Conservation (phyloP, 140 eudicot genomes). For the Flaveria floridana region DNA sequence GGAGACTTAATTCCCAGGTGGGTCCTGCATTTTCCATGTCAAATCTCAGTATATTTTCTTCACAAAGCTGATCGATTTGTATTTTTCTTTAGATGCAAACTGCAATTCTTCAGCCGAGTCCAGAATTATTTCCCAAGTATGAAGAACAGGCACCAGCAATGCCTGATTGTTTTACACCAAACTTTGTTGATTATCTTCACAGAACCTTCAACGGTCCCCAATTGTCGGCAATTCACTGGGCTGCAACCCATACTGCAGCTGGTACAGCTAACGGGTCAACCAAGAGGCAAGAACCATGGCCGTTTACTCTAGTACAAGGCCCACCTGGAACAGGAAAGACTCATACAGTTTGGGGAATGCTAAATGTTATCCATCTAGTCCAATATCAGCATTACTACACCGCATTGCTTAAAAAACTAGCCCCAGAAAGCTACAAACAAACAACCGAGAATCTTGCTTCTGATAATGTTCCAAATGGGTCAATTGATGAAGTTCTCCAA, state of each 20-base stretch:
- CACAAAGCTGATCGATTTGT: background rate
- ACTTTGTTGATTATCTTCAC: slow-evolving; percentile 70
- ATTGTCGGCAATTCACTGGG: slow-evolving; percentile 97
- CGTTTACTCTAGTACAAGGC: slow-evolving; percentile 93
- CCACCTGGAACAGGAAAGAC: slow-evolving; percentile 99
- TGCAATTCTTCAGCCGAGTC: slow-evolving; percentile 95
- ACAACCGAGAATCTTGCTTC: slow-evolving; percentile 52
- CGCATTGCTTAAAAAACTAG: slow-evolving; percentile 88
- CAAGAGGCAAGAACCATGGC: slow-evolving; percentile 96
- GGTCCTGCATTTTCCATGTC: background rate
- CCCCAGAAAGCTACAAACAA: slow-evolving; percentile 98
- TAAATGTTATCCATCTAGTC: slow-evolving; percentile 93
- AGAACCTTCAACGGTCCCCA: slow-evolving; percentile 85
- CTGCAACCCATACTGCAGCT: slow-evolving; percentile 97
- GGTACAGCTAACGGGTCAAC: slow-evolving; percentile 70
- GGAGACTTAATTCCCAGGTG: slow-evolving; percentile 91
- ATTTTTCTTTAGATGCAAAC: slow-evolving; percentile 72
- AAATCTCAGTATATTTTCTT: background rate
- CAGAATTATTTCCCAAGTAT: slow-evolving; percentile 85
- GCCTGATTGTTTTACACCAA: slow-evolving; percentile 95
- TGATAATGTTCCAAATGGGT: slow-evolving; percentile 65
- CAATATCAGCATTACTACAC: slow-evolving; percentile 96
- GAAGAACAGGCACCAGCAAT: slow-evolving; percentile 87
- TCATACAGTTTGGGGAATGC: slow-evolving; percentile 99
- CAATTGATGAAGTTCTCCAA: slow-evolving; percentile 93